Conservation (phyloP, 768 basidiomycete genomes). For the Daedaleopsis nitida region DNA sequence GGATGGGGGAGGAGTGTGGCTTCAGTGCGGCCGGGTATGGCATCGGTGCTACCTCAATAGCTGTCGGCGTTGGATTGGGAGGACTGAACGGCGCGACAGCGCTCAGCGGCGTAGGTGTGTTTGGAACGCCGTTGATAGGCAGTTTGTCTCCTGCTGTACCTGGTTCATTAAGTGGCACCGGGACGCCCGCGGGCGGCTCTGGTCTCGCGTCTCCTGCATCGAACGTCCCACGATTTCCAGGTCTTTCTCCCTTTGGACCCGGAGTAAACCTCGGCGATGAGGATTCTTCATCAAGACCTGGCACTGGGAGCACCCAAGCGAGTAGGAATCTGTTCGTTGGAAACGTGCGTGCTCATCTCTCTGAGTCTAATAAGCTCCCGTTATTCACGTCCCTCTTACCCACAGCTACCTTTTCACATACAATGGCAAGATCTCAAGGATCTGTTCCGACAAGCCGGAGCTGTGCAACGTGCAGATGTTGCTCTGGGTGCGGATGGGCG, state of each 20-base stretch:
- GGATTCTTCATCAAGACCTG: conserved; percentile 8
- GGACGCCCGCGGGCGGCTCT: conserved; percentile 6
- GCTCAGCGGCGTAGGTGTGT: conserved; percentile 2
- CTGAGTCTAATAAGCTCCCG: background rate
- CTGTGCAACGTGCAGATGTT: conserved; percentile 89
- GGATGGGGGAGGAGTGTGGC: conserved; percentile 50
- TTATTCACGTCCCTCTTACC: background rate
- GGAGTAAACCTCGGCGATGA: conserved; percentile 1
- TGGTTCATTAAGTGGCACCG: conserved; percentile 6
- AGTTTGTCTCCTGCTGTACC: conserved; percentile 4
- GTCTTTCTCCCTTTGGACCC: conserved; percentile 7
- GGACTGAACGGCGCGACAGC: conserved; percentile 21
- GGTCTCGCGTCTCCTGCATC: conserved; percentile 19
- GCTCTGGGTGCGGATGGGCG: conserved; percentile 83
- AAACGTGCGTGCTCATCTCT: conserved; percentile 52
- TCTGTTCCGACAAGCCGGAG: conserved; percentile 88
- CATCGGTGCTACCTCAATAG: background rate
- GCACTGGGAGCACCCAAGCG: conserved; percentile 5
- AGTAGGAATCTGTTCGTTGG: conserved; percentile 81
- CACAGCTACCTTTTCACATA: conserved; percentile 85
- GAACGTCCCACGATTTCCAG: conserved; percentile 9
- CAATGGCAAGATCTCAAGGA: conserved; percentile 99
- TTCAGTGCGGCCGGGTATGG: conserved; percentile 7
- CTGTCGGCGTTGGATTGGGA: conserved; percentile 4
- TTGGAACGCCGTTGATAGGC: conserved; percentile 10